Conservation (phyloP, 345 rosid species). For the Acer saccharum region DNA sequence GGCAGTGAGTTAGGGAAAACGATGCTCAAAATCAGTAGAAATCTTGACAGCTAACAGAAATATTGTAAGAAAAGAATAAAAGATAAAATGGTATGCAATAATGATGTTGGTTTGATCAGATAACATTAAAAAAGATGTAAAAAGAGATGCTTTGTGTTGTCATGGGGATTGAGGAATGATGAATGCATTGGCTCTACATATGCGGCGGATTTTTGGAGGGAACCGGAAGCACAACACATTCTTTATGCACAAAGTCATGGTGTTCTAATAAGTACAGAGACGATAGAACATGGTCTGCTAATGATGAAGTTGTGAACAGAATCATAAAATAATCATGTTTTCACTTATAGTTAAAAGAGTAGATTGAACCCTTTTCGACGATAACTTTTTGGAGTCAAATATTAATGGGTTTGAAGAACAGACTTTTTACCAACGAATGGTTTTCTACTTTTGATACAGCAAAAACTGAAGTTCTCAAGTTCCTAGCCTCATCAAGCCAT, state of each 20-base stretch:
- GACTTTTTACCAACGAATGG: too few relatives aligned
- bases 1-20: background rate
- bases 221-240: background rate
- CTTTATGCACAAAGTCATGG: background rate
- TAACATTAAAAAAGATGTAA: background rate
- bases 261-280: background rate
- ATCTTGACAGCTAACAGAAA: constrained; percentile 16
- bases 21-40: constrained; percentile 8
- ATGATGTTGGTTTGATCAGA: constrained; percentile 7
- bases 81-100: constrained; percentile 11
- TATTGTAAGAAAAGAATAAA: constrained; percentile 10
- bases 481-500: background rate
- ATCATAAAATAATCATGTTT: background rate
- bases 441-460: too few relatives aligned
- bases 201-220: constrained; percentile 17
- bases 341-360: too few relatives aligned
- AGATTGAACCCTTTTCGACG: background rate
- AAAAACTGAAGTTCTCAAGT: too few relatives aligned
- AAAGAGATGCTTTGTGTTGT: background rate
- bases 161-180: background rate
- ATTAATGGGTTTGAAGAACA: background rate
- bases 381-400: too few relatives aligned
- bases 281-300: background rate
- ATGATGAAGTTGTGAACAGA: background rate
- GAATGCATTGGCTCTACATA: constrained; percentile 2